Evolutionary conservation across 805 yeast species (phyloP).

Genomic region (Starmerella geochares): DNA sequence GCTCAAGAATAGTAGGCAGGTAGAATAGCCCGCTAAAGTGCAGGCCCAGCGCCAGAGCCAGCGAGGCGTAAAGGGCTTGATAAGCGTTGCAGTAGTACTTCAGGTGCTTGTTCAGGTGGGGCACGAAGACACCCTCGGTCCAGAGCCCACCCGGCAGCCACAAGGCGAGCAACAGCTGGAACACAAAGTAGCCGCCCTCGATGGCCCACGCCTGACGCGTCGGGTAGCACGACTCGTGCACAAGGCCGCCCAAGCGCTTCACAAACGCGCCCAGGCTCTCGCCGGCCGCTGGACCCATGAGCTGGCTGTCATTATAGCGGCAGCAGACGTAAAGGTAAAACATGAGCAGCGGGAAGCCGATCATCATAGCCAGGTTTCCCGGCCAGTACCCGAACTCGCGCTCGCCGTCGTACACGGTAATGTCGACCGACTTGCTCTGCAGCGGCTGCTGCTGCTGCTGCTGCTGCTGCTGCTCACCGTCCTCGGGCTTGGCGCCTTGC

Average conservation of each 20-base stretch:
- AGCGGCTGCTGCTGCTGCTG: neutral
- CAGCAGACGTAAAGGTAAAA: slow-evolving; percentile 94
- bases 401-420: slow-evolving; percentile 26
- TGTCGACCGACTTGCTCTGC: slow-evolving; percentile 19
- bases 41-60: slow-evolving; percentile 46
- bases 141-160: slow-evolving; percentile 77
- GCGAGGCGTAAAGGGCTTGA: slow-evolving; percentile 65
- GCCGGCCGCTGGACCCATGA: slow-evolving; percentile 55
- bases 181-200: slow-evolving; percentile 56
- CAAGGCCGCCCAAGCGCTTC: slow-evolving; percentile 37
- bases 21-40: slow-evolving; percentile 70
- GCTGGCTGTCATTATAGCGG: slow-evolving; percentile 60
- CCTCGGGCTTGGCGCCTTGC: too few relatives aligned
- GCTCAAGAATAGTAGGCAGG: slow-evolving; percentile 62
- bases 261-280: slow-evolving; percentile 40
- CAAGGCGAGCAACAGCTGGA: slow-evolving; percentile 67
- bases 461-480: too few relatives aligned
- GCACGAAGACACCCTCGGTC: slow-evolving; percentile 89
- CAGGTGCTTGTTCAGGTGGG: slow-evolving; percentile 69
- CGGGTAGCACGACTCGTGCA: slow-evolving; percentile 40
- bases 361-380: slow-evolving; percentile 86
- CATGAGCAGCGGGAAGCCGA: slow-evolving; percentile 88
- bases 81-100: slow-evolving; percentile 92
- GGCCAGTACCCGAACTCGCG: slow-evolving; percentile 82
- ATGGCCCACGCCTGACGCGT: slow-evolving; percentile 50